A percentile compares a stretch with the other conserved stretches of the same genome.
Conservation (phyloP, 129 eudicot species). For the Centrapalus pauciflorus region DNA sequence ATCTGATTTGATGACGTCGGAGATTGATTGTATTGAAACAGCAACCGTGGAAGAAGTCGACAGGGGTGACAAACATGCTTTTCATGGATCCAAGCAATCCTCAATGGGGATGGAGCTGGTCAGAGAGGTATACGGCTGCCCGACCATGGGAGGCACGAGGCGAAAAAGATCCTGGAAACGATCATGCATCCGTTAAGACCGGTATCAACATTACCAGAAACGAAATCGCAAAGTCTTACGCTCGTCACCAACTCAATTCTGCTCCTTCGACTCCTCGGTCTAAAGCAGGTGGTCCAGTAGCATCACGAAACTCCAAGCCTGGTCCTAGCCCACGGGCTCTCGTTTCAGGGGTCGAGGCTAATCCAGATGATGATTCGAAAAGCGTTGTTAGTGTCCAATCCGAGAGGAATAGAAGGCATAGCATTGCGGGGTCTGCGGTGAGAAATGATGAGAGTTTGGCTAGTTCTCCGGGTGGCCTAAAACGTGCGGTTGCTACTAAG, state of each 20-base stretch:
- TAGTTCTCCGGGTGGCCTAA: slow-evolving; percentile 52
- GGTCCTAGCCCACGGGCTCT: slow-evolving; percentile 53
- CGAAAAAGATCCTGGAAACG: slow-evolving; percentile 29
- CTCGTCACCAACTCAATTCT: slow-evolving; percentile 72
- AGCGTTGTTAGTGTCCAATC: slow-evolving; percentile 64
- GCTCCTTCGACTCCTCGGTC: slow-evolving; percentile 49
- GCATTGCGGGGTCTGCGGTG: slow-evolving; percentile 50
- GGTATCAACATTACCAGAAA: slow-evolving; percentile 34
- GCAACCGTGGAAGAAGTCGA: slow-evolving; percentile 79
- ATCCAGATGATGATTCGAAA: slow-evolving; percentile 41
- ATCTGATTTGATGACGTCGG: neutral
- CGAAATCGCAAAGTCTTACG: slow-evolving; percentile 73
- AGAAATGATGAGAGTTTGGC: slow-evolving; percentile 67
- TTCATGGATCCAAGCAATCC: slow-evolving; percentile 93
- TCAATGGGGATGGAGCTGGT: slow-evolving; percentile 99
- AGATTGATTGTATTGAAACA: slow-evolving; percentile 28
- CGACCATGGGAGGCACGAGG: slow-evolving; percentile 49
- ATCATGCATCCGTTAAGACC: slow-evolving; percentile 44
- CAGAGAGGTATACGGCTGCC: slow-evolving; percentile 73
- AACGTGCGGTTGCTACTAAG: slow-evolving; percentile 54
- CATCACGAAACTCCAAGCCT: slow-evolving; percentile 46
- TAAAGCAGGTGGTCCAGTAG: slow-evolving; percentile 26
- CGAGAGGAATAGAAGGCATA: slow-evolving; percentile 70
- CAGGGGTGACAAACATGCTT: slow-evolving; percentile 52
- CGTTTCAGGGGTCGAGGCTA: slow-evolving; percentile 26